Base-by-base conservation (phyloP, 768 basidiomycete species). In the Kwoniella dejecticola region DNA sequence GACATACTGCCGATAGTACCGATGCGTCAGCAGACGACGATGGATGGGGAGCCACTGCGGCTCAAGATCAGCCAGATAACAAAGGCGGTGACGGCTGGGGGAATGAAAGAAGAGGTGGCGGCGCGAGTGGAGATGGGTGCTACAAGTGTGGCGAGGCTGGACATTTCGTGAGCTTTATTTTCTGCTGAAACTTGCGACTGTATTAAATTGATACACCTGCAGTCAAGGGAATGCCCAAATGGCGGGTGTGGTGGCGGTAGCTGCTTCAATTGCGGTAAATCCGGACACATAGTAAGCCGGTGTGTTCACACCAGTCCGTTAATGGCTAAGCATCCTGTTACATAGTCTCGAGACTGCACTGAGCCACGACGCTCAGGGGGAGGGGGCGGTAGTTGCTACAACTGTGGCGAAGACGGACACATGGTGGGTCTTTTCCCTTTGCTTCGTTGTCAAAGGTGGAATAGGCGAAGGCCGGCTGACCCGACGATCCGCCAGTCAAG, bases 241-340 rank as follows among this genome's bases (percentile, higher is more conserved):
- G 57, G 41, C 13, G 23, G 48, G 8, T 45, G 52, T 27, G 58
- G 58, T 46, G 49, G 52, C 8, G 59, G 63, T 13, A 33, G 60
- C 12, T 68, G 67, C 55, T 63, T 48, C 56, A 66, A 61, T 24
- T 71, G 63, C 29, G 66, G 66, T 13, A 38, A 63, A 58, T 12
- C 58, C 31, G 64, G 71, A 24, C 60, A 66, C 48, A 42, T 65
- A 40, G 64, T 70, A 45, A 46, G 65, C 41, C n/a, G n/a, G n/a
- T n/a, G n/a, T n/a, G n/a, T n/a, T n/a, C n/a, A n/a, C n/a, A n/a
- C n/a, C n/a, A n/a, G n/a, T n/a, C n/a, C n/a, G n/a, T n/a, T n/a
- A n/a, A 23, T 30, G 5, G 31, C 52, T 52, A 36, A 33, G n/a
- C n/a, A n/a, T 13, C 52, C 11, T 15, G 24, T 7, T 10, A 36